Base-by-base conservation (phyloP, 169 alveolate genomes). In the Cryptosporidium sp. region DNA sequence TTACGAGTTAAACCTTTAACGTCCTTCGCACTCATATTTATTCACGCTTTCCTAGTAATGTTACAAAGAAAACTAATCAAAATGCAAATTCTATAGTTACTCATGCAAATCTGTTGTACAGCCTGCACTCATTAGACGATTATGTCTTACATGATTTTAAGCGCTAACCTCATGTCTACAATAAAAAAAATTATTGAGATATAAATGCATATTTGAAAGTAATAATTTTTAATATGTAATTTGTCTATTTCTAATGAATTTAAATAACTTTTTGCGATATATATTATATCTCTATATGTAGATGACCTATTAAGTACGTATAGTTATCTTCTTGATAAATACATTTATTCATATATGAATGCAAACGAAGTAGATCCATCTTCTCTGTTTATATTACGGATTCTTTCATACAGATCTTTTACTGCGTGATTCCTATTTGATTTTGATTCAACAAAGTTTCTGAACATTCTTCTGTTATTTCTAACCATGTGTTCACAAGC, bases 1-100 rank as follows among this genome's bases (percentile, higher is more conserved):
- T 80, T 80, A 23, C 89, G 89, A 41, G 89, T 80, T 67, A 80
- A 65, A 12, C 80, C 89, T 37, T 80, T 80, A 35, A 80, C 89
- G 70, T 80, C 89, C 73, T 65, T 59, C 35, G 89, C 89, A 80
- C 89, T 80, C 89, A 80, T 80, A 39, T 62, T 80, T 45, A 48
- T 70, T 70, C 65, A 35, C 65, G 50, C 65, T 70, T 37, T 45
- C 84, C 84, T 23, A 70, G 41, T 43, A 45, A 70, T 45, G 4
- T 9, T 70, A 45, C 59, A 43, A n/a, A 70, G 84, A 70, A 70
- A 45, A 41, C 65, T 9, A 23, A 55, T 55, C 67, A 65, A 65
- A 65, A 31, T 65, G 71, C 71, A 65, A 65, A 65, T 65, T 33
- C 71, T 65, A 51, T 29, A 65, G 71, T 65, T 65, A 65, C 71